phyloP scores from a whole-genome alignment of 768 basidiomycete species.

The Amanita molliuscula region DNA sequence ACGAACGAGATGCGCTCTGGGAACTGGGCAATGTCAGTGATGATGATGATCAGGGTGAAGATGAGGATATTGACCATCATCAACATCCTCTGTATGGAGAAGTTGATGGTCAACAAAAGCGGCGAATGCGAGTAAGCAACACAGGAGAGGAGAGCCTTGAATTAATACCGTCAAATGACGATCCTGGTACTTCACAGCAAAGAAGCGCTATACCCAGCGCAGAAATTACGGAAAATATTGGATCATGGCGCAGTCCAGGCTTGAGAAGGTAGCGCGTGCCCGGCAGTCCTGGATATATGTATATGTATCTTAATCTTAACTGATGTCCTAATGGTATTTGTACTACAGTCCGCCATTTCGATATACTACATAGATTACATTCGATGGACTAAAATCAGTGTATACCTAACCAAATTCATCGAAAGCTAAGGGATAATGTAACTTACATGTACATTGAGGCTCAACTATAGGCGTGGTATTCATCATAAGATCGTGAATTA shows the following conservation, averaged over 20 bases:
- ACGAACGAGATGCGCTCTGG: slow-evolving; percentile 48
- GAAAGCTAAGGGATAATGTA: background rate
- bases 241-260: background rate
- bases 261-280: background rate
- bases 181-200: slow-evolving; percentile 11
- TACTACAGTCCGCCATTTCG: background rate
- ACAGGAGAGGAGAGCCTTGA: slow-evolving; percentile 32
- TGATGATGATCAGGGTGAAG: slow-evolving; percentile 41
- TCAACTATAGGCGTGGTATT: background rate
- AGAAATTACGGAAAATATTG: background rate
- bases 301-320: background rate
- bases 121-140: slow-evolving; percentile 8
- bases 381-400: background rate
- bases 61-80: slow-evolving; percentile 33
- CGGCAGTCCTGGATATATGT: background rate
- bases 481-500: background rate
- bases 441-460: background rate
- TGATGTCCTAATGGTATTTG: background rate
- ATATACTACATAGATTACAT: background rate
- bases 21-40: slow-evolving; percentile 66
- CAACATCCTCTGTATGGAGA: slow-evolving; percentile 22
- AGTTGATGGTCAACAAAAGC: slow-evolving; percentile 7
- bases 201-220: background rate
- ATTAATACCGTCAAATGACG: slow-evolving; percentile 27
- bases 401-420: background rate